These are phyloP conservation scores for Pseudodiploospora longispora DNA, from an alignment of 2,329 filamentous ascomycete genomes.

Conservation along the genomic window DNA sequence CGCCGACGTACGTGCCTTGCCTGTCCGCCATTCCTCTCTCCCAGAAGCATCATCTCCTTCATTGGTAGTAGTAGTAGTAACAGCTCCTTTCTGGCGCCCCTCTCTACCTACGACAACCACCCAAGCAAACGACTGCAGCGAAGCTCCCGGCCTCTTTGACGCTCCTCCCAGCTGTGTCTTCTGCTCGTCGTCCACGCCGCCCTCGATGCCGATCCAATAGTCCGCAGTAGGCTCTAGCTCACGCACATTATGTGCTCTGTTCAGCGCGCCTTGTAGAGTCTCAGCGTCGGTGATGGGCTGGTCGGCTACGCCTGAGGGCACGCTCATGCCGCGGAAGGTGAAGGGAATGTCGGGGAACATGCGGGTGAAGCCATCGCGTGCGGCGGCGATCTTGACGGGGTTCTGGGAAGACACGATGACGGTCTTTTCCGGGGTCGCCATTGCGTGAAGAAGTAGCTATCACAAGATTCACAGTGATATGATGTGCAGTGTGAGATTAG, in stretches of 20 bases:
- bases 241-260: constrained; percentile 27
- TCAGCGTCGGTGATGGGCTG: constrained; percentile 31
- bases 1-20: constrained; percentile 29
- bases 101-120: constrained; percentile 21
- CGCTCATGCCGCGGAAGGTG: constrained; percentile 20
- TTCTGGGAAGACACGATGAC: constrained; percentile 31
- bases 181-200: constrained; percentile 25
- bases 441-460: too few relatives aligned
- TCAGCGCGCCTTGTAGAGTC: constrained; percentile 30
- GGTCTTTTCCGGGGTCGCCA: not conserved
- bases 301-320: constrained; percentile 30
- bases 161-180: constrained; percentile 10
- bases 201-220: constrained; percentile 34
- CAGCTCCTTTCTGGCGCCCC: constrained; percentile 14
- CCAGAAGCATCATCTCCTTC: constrained; percentile 1
- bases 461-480: too few relatives aligned
- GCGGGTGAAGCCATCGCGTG: constrained; percentile 25
- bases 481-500: too few relatives aligned
- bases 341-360: constrained; percentile 24
- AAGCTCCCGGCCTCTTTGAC: constrained; percentile 3
- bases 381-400: constrained; percentile 31
- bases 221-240: constrained; percentile 22
- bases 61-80: not conserved
- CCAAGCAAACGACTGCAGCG: constrained; percentile 32
- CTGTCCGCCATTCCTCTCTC: constrained; percentile 18